Percentiles rank a stretch among this genome's conserved stretches.
Conservation (phyloP, 164 flowering plant species). For the Liriodendron chinense region DNA sequence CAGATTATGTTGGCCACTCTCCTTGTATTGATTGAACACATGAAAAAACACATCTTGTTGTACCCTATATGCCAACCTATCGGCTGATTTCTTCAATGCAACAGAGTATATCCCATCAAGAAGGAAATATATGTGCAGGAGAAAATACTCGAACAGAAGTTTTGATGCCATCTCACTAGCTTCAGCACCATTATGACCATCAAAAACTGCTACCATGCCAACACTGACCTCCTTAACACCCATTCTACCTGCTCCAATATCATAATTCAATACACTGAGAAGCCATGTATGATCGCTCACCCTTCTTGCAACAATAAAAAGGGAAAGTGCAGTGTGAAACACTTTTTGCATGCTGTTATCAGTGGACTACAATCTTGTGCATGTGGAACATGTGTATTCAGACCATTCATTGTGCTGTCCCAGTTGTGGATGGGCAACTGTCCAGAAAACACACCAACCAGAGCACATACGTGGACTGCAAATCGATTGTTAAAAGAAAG, state of each 20-base stretch:
- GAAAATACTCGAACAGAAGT: conserved; percentile 80
- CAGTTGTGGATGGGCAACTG: background rate
- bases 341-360: background rate
- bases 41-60: conserved; percentile 34
- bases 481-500: background rate
- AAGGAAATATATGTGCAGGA: conserved; percentile 78
- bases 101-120: conserved; percentile 75
- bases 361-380: background rate
- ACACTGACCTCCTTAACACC: conserved; percentile 63
- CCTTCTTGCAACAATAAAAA: background rate
- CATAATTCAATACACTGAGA: background rate
- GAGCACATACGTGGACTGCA: background rate
- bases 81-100: conserved; percentile 41
- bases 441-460: too few relatives aligned
- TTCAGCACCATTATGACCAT: conserved; percentile 97
- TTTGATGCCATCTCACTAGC: conserved; percentile 98
- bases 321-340: background rate
- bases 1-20: conserved; percentile 21
- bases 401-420: background rate
- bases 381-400: background rate
- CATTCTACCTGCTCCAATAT: conserved; percentile 40
- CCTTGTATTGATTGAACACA: conserved; percentile 33
- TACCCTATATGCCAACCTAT: conserved; percentile 36
- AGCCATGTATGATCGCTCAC: background rate
- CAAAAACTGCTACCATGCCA: conserved; percentile 86